Evolutionary conservation across 306 rosid species (phyloP).

Genomic region (barrel medic (Medicago truncatula)): DNA sequence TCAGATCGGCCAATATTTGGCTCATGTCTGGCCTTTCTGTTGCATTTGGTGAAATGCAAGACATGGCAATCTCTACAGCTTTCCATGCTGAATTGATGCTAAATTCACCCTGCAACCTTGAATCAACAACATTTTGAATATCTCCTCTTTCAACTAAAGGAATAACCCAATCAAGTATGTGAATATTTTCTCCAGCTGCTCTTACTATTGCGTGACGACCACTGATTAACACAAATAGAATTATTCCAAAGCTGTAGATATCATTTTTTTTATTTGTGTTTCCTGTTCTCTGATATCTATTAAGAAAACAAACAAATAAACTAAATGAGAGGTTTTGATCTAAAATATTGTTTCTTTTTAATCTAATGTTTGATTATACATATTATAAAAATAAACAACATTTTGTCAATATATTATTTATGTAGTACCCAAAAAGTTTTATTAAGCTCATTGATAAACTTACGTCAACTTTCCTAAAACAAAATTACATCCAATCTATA

Average conservation of each 20-base stretch:
- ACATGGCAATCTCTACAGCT: conserved; percentile 40
- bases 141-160: conserved; percentile 41
- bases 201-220: conserved; percentile 32
- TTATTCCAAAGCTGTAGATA: conserved; percentile 36
- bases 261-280: background rate
- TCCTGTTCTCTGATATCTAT: background rate
- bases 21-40: conserved; percentile 46
- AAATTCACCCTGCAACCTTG: conserved; percentile 39
- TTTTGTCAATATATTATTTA: no score
- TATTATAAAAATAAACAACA: no score
- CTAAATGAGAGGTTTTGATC: background rate
- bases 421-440: no score
- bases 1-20: background rate
- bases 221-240: conserved; percentile 49
- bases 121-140: background rate
- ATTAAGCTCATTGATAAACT: no score
- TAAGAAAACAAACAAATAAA: background rate
- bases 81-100: conserved; percentile 38
- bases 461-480: no score
- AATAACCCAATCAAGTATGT: conserved; percentile 42
- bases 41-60: conserved; percentile 22
- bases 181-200: background rate
- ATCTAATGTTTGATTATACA: background rate
- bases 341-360: no score
- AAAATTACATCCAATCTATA: no score